Evolutionary conservation across 768 basidiomycete genomes (phyloP).

Genomic region (Hygrophorus russula): DNA sequence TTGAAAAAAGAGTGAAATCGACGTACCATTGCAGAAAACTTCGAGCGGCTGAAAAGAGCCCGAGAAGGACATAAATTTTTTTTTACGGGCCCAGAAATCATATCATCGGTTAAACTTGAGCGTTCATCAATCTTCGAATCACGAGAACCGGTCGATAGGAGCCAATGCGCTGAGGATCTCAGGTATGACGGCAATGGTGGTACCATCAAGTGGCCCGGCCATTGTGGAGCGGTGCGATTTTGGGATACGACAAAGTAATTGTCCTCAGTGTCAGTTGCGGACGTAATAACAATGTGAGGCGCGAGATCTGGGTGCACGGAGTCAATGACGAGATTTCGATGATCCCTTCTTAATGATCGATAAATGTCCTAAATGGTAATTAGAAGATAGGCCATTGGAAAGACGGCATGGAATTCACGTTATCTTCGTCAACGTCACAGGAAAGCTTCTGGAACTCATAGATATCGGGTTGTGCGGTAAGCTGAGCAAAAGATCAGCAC

Average conservation of each 20-base stretch:
- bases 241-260: slow-evolving; percentile 22
- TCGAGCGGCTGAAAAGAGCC: slow-evolving; percentile 20
- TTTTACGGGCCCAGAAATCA: neutral
- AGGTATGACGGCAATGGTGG: slow-evolving; percentile 15
- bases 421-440: neutral
- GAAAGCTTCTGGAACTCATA: neutral
- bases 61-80: neutral
- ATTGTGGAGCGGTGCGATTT: slow-evolving; percentile 28
- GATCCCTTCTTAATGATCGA: slow-evolving; percentile 14
- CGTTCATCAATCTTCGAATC: neutral
- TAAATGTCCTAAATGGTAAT: slow-evolving; percentile 16
- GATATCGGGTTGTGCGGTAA: no score
- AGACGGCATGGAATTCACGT: neutral
- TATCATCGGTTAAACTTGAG: neutral
- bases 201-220: slow-evolving; percentile 21
- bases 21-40: slow-evolving; percentile 20
- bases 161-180: slow-evolving; percentile 1
- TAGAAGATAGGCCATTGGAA: neutral
- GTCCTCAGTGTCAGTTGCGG: slow-evolving; percentile 25
- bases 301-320: slow-evolving; percentile 25
- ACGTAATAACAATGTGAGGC: slow-evolving; percentile 47
- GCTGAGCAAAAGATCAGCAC: no score
- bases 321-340: slow-evolving; percentile 31
- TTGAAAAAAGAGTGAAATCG: neutral
- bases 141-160: neutral